Percentiles rank a stretch among this genome's conserved stretches.
Evolutionary conservation across 2,329 filamentous ascomycete species (phyloP).

Genomic region (Ceratocystis eucalypticola): DNA sequence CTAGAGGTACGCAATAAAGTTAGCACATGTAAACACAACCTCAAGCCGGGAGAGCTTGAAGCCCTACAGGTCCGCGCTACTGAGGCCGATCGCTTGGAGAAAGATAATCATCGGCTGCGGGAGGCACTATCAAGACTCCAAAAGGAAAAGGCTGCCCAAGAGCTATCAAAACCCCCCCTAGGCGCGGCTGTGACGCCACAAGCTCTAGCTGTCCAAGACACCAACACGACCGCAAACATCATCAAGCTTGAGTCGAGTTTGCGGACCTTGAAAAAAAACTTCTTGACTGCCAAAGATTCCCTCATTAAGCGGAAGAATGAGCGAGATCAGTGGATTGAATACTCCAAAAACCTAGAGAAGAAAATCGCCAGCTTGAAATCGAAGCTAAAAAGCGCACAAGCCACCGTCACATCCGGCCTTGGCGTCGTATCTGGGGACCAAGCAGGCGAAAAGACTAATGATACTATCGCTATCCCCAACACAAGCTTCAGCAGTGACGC

Average conservation of each 20-base stretch:
- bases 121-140: conserved; percentile 25
- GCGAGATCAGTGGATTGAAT: conserved; percentile 33
- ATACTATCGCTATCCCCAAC: conserved; percentile 14
- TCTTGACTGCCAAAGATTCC: conserved; percentile 30
- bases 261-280: conserved; percentile 27
- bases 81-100: conserved; percentile 28
- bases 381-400: conserved; percentile 20
- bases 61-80: conserved; percentile 26
- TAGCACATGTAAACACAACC: conserved; percentile 21
- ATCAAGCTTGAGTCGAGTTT: not conserved
- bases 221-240: not conserved
- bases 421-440: not conserved
- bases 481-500: conserved; percentile 8
- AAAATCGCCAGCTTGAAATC: conserved; percentile 27
- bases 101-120: conserved; percentile 32
- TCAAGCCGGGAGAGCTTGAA: conserved; percentile 26
- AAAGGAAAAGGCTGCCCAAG: conserved; percentile 22
- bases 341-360: conserved; percentile 32
- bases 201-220: conserved; percentile 9
- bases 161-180: not conserved
- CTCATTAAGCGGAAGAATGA: conserved; percentile 31
- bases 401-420: conserved; percentile 3
- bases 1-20: conserved; percentile 20
- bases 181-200: conserved; percentile 8
- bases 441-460: conserved; percentile 3